Conservation (phyloP, 2,329 filamentous ascomycete genomes). For the Huntiella bhutanensis region DNA sequence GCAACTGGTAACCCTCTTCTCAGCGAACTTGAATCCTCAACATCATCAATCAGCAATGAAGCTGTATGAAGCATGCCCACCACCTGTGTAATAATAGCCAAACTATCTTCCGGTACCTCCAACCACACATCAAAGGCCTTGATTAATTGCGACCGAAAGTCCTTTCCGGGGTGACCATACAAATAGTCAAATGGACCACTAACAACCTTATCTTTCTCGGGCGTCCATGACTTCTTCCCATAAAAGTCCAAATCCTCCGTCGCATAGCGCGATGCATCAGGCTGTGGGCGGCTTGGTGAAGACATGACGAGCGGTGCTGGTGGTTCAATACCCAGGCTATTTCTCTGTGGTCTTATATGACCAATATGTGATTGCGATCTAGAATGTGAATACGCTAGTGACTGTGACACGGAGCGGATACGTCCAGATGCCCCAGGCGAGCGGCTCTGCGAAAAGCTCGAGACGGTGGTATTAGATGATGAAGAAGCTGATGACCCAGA, state of each 20-base stretch:
- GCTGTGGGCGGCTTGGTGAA: constrained; percentile 15
- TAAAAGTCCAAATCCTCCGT: constrained; percentile 36
- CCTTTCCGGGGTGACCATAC: constrained; percentile 61
- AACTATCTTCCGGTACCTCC: constrained; percentile 47
- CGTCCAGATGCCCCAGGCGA: background rate
- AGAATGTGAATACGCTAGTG: constrained; percentile 8
- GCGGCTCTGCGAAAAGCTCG: too few relatives aligned
- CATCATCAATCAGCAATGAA: constrained; percentile 69
- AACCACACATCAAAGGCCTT: constrained; percentile 67
- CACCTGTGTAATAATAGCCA: constrained; percentile 59
- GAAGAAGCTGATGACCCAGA: constrained; percentile 4
- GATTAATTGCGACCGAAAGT: constrained; percentile 65
- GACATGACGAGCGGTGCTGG: constrained; percentile 9
- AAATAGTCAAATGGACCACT: constrained; percentile 68
- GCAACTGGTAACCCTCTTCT: constrained; percentile 66
- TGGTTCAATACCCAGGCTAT: background rate
- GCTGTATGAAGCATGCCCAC: constrained; percentile 76
- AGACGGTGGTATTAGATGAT: background rate
- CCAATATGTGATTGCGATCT: constrained; percentile 8
- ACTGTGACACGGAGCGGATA: constrained; percentile 8
- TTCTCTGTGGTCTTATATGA: constrained; percentile 6
- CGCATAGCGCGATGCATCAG: constrained; percentile 33
- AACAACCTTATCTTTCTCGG: constrained; percentile 59
- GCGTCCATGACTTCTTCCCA: constrained; percentile 40
- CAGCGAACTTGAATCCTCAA: constrained; percentile 62